Conservation (phyloP, 495 filamentous ascomycete species). For the Neurospora sp. region DNA sequence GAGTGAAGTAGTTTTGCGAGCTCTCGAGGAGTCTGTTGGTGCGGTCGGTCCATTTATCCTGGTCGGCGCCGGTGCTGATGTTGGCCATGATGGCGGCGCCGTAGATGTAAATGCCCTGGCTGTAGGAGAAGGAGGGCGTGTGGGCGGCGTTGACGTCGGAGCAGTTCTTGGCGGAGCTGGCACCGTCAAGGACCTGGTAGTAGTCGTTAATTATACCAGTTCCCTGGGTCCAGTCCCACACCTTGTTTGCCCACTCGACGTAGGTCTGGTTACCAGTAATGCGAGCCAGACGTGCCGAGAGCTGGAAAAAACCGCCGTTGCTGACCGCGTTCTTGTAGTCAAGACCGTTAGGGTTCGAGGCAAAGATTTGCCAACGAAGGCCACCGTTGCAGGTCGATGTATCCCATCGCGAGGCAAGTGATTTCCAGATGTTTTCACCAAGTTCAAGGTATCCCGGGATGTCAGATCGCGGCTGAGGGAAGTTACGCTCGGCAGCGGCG, state of each 20-base stretch:
- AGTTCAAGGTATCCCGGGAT: conserved; percentile 56
- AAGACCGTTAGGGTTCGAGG: conserved; percentile 60
- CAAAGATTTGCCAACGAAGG: conserved; percentile 77
- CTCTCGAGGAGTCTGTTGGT: conserved; percentile 38
- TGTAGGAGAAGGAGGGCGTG: conserved; percentile 48
- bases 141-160: conserved; percentile 25
- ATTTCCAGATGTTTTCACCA: conserved; percentile 34
- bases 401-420: conserved; percentile 56
- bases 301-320: conserved; percentile 61
- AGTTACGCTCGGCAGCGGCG: conserved; percentile 62
- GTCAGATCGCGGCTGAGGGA: conserved; percentile 47
- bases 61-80: conserved; percentile 36
- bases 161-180: conserved; percentile 35
- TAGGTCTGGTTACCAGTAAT: conserved; percentile 59
- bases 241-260: conserved; percentile 54
- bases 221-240: conserved; percentile 56
- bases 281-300: conserved; percentile 56
- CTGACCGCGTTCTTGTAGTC: conserved; percentile 62
- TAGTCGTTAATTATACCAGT: conserved; percentile 40
- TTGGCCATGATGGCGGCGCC: conserved; percentile 59
- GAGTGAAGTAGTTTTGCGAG: conserved; percentile 34
- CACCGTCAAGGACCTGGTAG: conserved; percentile 49
- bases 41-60: conserved; percentile 38
- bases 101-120: conserved; percentile 53
- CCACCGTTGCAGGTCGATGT: conserved; percentile 56